Evolutionary conservation across 306 rosid genomes (phyloP), one percentile per base, ranked within the genome.

Genomic region (Vigna unguiculata): DNA sequence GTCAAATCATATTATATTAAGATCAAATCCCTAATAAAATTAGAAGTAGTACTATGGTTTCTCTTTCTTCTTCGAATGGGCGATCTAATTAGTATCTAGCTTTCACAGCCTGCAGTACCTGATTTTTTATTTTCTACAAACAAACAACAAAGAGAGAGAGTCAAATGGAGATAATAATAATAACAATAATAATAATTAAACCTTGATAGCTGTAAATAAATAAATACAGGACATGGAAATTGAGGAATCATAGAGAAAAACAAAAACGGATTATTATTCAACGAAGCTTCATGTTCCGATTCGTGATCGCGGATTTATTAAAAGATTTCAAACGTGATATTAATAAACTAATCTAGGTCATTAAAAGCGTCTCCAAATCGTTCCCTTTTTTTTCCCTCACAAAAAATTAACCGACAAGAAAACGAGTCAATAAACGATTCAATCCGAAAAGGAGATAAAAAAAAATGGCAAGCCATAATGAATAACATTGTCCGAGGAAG

Each of bases 271-370:
- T 41, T 83, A 48, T 32, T 81, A 79, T 68, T 86, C 85, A 61
- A 76, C 47, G 84, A 82, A 83, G 86, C 76, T 85, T 85, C 85
- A 46, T 68, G 34, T 63, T 55, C 66, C 62, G 78, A 77, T 74
- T 82, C 68, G 60, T 71, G 77, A 85, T 85, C 65, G 65, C 2
- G 9, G 57, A 82, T 49, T 78, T 78, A 71, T 58, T 43, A 52
- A 75, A 45, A 14, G 61, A 55, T 30, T 70, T 48, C 36, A 60
- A 64, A 6, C 13, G 22, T 0, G 51, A 64, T 79, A 62, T 51
- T 13, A 85, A 60, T 72, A 79, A 75, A 79, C 72, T 82, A 79
- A 55, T 58, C 62, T 40, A 71, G 78, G 84, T 79, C 82, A 75
- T 78, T 82, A 69, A 82, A 41, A 52, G 80, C 77, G 82, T 75